Conservation (phyloP, 306 rosid genomes). For the Mimosa bimucronata region DNA sequence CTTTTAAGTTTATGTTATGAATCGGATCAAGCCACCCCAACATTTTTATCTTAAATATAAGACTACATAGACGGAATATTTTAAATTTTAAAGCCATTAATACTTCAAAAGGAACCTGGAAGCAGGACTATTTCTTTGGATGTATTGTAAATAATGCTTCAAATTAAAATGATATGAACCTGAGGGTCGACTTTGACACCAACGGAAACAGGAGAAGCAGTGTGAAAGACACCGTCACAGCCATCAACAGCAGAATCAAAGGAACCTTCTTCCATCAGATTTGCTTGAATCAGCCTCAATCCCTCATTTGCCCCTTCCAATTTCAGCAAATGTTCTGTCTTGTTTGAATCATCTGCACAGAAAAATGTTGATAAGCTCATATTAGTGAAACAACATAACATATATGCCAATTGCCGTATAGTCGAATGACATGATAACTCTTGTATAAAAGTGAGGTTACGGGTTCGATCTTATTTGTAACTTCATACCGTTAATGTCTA, state of each 20-base stretch:
- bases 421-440: too few relatives aligned
- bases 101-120: neutral
- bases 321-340: neutral
- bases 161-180: neutral
- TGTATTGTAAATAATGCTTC: neutral
- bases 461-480: too few relatives aligned
- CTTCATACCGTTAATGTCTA: too few relatives aligned
- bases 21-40: too few relatives aligned
- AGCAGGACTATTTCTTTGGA: neutral
- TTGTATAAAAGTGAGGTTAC: too few relatives aligned
- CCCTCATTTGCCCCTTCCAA: neutral
- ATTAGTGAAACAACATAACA: neutral
- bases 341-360: neutral
- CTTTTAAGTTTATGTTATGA: too few relatives aligned
- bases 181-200: neutral
- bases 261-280: neutral
- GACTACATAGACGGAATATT: too few relatives aligned
- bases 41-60: too few relatives aligned
- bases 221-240: neutral
- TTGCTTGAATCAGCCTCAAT: neutral
- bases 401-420: too few relatives aligned
- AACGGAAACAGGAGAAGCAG: neutral
- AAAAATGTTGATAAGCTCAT: neutral
- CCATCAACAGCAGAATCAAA: neutral
- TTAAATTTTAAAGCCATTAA: neutral